These are phyloP conservation scores for Comarum palustre DNA, from an alignment of 306 rosid species.

Conservation along the genomic window DNA sequence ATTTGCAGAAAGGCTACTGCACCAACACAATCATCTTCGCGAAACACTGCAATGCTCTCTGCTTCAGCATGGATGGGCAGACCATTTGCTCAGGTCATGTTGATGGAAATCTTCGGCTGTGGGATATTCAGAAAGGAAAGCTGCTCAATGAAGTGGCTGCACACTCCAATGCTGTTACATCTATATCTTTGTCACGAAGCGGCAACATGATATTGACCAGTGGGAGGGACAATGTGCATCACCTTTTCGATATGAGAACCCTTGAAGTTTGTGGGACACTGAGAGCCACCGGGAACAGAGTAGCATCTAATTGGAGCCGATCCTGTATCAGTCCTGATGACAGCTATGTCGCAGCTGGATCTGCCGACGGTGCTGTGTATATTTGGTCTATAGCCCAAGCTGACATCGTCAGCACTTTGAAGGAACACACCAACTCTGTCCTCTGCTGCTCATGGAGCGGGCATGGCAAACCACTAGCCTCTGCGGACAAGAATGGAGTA, in stretches of 20 bases:
- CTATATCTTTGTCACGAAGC: slow-evolving; percentile 75
- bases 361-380: slow-evolving; percentile 77
- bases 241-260: slow-evolving; percentile 75
- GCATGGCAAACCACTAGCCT: slow-evolving; percentile 76
- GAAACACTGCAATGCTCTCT: slow-evolving; percentile 84
- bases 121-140: slow-evolving; percentile 84
- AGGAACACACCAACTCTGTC: slow-evolving; percentile 78
- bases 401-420: slow-evolving; percentile 72
- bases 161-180: slow-evolving; percentile 79
- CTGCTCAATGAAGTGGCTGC: slow-evolving; percentile 88
- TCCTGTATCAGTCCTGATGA: slow-evolving; percentile 96
- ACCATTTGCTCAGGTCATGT: slow-evolving; percentile 90
- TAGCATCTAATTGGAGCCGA: slow-evolving; percentile 94
- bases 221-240: slow-evolving; percentile 92
- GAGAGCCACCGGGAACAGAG: slow-evolving; percentile 70
- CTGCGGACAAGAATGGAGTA: slow-evolving; percentile 85
- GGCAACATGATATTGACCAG: slow-evolving; percentile 79
- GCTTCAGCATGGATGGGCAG: slow-evolving; percentile 84
- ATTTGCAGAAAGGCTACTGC: slow-evolving; percentile 93
- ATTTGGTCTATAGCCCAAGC: slow-evolving; percentile 78
- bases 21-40: slow-evolving; percentile 67
- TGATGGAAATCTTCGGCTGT: slow-evolving; percentile 89
- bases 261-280: slow-evolving; percentile 85
- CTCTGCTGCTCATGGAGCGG: slow-evolving; percentile 90
- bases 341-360: slow-evolving; percentile 89